Conservation (phyloP, 2,329 filamentous ascomycete species). For the Pseudocercospora crystallina region DNA sequence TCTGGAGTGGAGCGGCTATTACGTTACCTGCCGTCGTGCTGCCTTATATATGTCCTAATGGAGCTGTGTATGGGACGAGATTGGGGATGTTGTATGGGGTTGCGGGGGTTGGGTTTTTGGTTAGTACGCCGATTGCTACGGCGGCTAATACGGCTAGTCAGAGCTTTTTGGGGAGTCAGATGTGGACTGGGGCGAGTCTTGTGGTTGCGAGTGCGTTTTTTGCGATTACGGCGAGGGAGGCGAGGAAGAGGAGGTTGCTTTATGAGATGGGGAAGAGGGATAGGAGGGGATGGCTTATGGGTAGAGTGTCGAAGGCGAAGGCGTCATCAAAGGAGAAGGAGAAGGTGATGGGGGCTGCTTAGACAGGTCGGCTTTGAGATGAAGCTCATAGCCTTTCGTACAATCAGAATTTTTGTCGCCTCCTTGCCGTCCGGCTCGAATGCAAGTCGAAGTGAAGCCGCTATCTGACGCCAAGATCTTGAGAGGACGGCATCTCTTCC, state of each 20-base stretch:
- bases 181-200: conserved; percentile 2
- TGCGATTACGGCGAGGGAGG: background rate
- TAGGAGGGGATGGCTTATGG: too few relatives aligned
- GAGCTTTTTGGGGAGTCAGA: conserved; percentile 2
- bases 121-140: conserved; percentile 1
- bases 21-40: conserved; percentile 41
- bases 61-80: conserved; percentile 41
- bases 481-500: too few relatives aligned
- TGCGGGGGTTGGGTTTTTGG: conserved; percentile 1
- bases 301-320: too few relatives aligned
- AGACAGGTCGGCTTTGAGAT: too few relatives aligned
- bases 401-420: too few relatives aligned
- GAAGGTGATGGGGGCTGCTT: too few relatives aligned
- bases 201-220: conserved; percentile 1
- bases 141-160: background rate
- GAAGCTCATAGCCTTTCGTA: too few relatives aligned
- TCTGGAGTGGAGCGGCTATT: conserved; percentile 45
- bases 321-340: too few relatives aligned
- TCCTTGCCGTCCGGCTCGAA: too few relatives aligned
- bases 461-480: too few relatives aligned
- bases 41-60: conserved; percentile 43
- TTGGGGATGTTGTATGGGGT: conserved; percentile 45
- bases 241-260: conserved; percentile 2
- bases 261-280: background rate
- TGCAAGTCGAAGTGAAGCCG: too few relatives aligned